A percentile compares a stretch with the other conserved stretches of the same genome.
Conservation (phyloP, 148 eudicot genomes). For the Polygonum aviculare region DNA sequence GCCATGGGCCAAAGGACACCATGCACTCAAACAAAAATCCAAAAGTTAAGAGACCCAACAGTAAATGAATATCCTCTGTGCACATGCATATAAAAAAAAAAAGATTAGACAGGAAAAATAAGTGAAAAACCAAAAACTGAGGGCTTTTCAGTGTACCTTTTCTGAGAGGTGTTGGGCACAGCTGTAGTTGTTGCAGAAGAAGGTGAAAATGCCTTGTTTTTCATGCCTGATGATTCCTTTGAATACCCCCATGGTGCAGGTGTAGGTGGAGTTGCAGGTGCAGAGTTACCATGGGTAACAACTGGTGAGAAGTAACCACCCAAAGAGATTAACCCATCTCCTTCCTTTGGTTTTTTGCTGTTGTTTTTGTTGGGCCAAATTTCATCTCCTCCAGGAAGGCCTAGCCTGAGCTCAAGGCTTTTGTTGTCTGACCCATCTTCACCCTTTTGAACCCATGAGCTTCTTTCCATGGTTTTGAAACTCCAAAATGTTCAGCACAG, state of each 20-base stretch:
- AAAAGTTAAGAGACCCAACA: background rate
- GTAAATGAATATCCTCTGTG: slow-evolving; percentile 50
- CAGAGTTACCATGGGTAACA: slow-evolving; percentile 9
- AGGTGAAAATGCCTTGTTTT: slow-evolving; percentile 52
- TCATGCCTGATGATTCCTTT: slow-evolving; percentile 35
- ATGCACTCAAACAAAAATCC: slow-evolving; percentile 15
- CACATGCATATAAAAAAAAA: slow-evolving; percentile 8
- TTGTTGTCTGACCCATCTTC: slow-evolving; percentile 40
- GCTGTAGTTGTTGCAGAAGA: slow-evolving; percentile 52
- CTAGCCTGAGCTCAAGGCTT: slow-evolving; percentile 71
- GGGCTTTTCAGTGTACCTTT: slow-evolving; percentile 44
- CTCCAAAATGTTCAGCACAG: background rate
- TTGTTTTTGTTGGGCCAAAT: slow-evolving; percentile 19
- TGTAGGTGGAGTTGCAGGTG: background rate
- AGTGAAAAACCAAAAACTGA: slow-evolving; percentile 10
- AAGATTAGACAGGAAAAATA: slow-evolving; percentile 4
- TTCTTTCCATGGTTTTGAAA: background rate
- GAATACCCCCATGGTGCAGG: slow-evolving; percentile 9
- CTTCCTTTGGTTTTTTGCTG: slow-evolving; percentile 2
- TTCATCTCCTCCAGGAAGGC: slow-evolving; percentile 52
- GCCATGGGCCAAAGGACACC: slow-evolving; percentile 26
- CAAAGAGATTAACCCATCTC: background rate
- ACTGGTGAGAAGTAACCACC: slow-evolving; percentile 8
- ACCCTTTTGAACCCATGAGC: background rate
- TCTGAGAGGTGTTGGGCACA: slow-evolving; percentile 71